Conservation (phyloP, 352 stramenopile species). For the Globisporangium abappressorium region DNA sequence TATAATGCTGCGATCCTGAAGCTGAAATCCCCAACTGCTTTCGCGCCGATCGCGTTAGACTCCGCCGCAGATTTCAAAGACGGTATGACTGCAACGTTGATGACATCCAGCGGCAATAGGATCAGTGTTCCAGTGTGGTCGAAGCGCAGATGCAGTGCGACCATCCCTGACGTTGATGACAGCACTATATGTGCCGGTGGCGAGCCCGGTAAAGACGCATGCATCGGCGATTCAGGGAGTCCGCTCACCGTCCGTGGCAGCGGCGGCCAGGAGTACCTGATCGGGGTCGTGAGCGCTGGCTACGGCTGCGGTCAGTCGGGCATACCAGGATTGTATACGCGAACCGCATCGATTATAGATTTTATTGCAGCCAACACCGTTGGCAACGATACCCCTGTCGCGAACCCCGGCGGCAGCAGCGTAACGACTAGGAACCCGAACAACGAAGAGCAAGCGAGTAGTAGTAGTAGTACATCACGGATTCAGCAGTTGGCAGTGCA, state of each 20-base stretch:
- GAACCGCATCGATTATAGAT: not conserved
- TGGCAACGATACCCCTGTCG: too few species aligned
- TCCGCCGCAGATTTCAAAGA: conserved; percentile 19
- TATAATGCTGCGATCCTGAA: conserved; percentile 37
- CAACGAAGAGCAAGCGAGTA: not conserved
- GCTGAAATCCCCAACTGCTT: conserved; percentile 24
- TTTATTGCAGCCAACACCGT: conserved; percentile 10
- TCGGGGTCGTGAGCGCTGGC: conserved; percentile 5
- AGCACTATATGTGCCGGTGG: conserved; percentile 6
- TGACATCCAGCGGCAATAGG: conserved; percentile 19
- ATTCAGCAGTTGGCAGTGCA: not conserved
- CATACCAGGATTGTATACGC: conserved; percentile 3
- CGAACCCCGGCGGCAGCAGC: not conserved
- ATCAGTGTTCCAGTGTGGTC: conserved; percentile 16
- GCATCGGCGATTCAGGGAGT: not conserved
- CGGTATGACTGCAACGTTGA: not conserved
- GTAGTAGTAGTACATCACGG: too few species aligned
- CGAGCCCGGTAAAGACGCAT: not conserved
- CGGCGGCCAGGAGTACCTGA: not conserved
- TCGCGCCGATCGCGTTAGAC: conserved; percentile 20
- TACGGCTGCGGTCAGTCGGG: conserved; percentile 5
- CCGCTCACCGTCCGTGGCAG: conserved; percentile 6
- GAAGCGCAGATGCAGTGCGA: not conserved
- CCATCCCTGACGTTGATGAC: not conserved
- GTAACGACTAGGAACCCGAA: not conserved